Evolutionary conservation across 2,329 filamentous ascomycete species (phyloP).

Genomic region (Neofusicoccum umdonicola): DNA sequence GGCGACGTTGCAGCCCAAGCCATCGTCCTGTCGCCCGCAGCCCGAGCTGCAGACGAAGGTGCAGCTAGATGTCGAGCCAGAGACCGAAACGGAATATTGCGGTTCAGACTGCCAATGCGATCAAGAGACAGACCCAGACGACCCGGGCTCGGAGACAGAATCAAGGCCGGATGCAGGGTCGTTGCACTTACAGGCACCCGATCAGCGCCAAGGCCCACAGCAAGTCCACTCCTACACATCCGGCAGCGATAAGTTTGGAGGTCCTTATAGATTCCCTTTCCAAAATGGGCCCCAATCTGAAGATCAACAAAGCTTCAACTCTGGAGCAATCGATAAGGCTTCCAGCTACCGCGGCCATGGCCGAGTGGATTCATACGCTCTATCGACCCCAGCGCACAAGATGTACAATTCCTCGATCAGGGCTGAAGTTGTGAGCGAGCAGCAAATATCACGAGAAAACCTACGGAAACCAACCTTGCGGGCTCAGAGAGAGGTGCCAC

Average conservation of each 20-base stretch:
- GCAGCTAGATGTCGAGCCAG: not conserved
- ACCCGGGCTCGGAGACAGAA: not conserved
- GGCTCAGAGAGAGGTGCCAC: not conserved
- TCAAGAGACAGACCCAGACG: not conserved
- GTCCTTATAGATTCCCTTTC: not conserved
- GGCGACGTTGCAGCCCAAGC: not conserved
- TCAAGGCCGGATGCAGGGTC: not conserved
- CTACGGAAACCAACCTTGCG: not conserved
- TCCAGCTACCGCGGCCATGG: not conserved
- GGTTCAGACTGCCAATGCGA: not conserved
- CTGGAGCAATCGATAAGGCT: not conserved
- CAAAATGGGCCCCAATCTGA: not conserved
- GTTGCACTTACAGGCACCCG: no score
- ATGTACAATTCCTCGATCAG: not conserved
- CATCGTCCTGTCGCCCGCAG: not conserved
- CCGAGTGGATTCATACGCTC: not conserved
- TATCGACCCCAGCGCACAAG: not conserved
- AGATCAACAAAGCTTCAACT: conserved; percentile 1
- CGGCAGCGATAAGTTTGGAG: not conserved
- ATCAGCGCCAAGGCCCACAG: no score
- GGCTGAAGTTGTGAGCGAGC: not conserved
- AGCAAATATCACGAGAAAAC: not conserved
- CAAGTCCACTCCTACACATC: not conserved
- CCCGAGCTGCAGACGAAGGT: not conserved
- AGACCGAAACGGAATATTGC: not conserved